A percentile compares a stretch with the other conserved stretches of the same genome.
phyloP scores from a whole-genome alignment of 2,329 filamentous ascomycete species.

The Xylaria sp. region DNA sequence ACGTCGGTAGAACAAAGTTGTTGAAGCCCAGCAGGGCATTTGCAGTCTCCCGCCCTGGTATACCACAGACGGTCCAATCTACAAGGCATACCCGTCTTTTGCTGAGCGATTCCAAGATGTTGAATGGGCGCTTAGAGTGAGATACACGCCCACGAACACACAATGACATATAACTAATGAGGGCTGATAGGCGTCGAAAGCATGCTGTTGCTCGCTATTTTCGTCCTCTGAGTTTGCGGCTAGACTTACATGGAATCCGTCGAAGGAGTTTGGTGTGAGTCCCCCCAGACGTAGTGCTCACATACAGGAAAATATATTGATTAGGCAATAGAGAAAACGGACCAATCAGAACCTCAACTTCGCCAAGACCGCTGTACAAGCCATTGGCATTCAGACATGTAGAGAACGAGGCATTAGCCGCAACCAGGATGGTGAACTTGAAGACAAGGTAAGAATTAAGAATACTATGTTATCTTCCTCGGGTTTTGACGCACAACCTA shows the following conservation, averaged over 20 bases:
- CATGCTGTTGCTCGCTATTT: conserved; percentile 16
- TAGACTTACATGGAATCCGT: conserved; percentile 30
- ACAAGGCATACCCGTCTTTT: conserved; percentile 20
- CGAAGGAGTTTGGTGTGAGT: conserved; percentile 22
- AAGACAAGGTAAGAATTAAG: conserved; percentile 11
- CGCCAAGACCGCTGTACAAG: neutral
- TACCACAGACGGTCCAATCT: neutral
- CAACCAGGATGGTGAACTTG: neutral
- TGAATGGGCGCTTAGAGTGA: conserved; percentile 1
- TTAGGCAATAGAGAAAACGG: conserved; percentile 16
- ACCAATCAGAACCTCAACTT: conserved; percentile 3
- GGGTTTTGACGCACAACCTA: neutral
- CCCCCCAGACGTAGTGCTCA: neutral
- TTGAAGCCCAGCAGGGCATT: conserved; percentile 18
- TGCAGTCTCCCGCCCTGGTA: conserved; percentile 11
- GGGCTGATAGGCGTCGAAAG: conserved; percentile 21
- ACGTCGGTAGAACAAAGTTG: neutral
- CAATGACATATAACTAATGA: neutral
- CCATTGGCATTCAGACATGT: neutral
- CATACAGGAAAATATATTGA: neutral
- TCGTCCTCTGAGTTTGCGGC: neutral
- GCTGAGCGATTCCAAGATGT: conserved; percentile 3
- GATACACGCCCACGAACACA: neutral
- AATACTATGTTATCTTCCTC: neutral
- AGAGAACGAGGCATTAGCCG: neutral